Percentiles rank a stretch among this genome's conserved stretches.
phyloP scores from a whole-genome alignment of 2,329 filamentous ascomycete species.

The Cryoendolithus antarcticus region DNA sequence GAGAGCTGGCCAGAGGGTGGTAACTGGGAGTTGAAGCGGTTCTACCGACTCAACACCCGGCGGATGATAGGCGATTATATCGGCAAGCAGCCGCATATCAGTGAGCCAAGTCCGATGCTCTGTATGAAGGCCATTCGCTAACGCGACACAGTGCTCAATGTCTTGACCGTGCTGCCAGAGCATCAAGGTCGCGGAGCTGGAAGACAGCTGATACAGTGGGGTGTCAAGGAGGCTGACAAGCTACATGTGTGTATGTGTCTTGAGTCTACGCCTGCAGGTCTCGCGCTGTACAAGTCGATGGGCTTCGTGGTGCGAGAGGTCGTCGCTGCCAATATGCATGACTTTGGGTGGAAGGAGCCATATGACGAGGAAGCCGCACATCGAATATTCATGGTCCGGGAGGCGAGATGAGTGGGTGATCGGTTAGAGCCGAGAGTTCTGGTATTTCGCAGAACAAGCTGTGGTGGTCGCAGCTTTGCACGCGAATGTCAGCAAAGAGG shows the following conservation, averaged over 20 bases:
- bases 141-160: conserved; percentile 7
- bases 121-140: not conserved
- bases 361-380: conserved; percentile 15
- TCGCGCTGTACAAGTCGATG: conserved; percentile 24
- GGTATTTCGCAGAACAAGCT: no score
- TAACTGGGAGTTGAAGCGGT: conserved; percentile 13
- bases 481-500: no score
- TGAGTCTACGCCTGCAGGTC: conserved; percentile 21
- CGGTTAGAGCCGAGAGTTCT: no score
- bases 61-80: conserved; percentile 8
- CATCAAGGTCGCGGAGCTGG: conserved; percentile 24
- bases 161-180: conserved; percentile 7
- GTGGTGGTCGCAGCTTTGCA: no score
- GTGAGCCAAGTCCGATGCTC: conserved; percentile 4
- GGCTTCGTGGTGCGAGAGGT: conserved; percentile 15
- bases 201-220: conserved; percentile 23
- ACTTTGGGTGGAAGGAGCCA: conserved; percentile 11
- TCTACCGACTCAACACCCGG: conserved; percentile 10
- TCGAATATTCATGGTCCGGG: conserved; percentile 15
- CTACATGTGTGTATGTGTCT: conserved; percentile 22
- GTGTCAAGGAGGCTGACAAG: conserved; percentile 25
- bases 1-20: conserved; percentile 8
- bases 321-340: conserved; percentile 15
- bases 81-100: conserved; percentile 11
- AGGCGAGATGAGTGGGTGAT: conserved; percentile 1